Base-by-base conservation (phyloP, 805 yeast species). In the Saccharomycopsis fermentans region DNA sequence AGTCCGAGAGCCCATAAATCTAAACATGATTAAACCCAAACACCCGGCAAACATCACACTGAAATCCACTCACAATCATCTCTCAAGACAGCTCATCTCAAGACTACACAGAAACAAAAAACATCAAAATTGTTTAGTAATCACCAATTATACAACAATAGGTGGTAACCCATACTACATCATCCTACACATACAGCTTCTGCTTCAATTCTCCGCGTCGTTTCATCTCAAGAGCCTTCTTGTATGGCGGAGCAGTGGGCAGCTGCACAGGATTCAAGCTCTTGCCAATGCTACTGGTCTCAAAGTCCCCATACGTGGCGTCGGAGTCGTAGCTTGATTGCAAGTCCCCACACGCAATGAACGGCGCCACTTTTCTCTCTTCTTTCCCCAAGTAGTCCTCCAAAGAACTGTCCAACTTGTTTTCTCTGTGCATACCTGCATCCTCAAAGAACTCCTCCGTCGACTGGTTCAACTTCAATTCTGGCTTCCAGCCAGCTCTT, bases 241-340 rank as follows among this genome's bases (percentile, higher is more conserved):
- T 92, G 71, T 94, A 94, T 1, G 99, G 97, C 1, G 99, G 99
- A 35, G 96, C 94, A 0, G 97, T 91, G 8, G 99, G 99, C 70
- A 83, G 77, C 67, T 94, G 98, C 11, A 94, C 96, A 0, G 99
- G 99, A 64, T 90, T 95, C 61, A 94, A 72, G 59, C 90, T 84
- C 34, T 68, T 64, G 6, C 72, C 70, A 66, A 71, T 67, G 3
- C 66, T 59, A 17, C 70, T 73, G n/a, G 29, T 43, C 16, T 21
- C n/a, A 43, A 11, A 43, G n/a, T 43, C 50, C 16, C 50, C 50
- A 68, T 94, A 94, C 0, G 98, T 92, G 0, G 99, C 99, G 72
- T 94, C 99, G 0, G 97, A 88, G 70, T 94, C 99, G 56, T 85
- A 87, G 64, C 87, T 87, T 50, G 83, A 77, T 12, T 6, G 16